Base-by-base conservation (phyloP, 2,329 filamentous ascomycete genomes). In the Fusarium coffeatum region DNA sequence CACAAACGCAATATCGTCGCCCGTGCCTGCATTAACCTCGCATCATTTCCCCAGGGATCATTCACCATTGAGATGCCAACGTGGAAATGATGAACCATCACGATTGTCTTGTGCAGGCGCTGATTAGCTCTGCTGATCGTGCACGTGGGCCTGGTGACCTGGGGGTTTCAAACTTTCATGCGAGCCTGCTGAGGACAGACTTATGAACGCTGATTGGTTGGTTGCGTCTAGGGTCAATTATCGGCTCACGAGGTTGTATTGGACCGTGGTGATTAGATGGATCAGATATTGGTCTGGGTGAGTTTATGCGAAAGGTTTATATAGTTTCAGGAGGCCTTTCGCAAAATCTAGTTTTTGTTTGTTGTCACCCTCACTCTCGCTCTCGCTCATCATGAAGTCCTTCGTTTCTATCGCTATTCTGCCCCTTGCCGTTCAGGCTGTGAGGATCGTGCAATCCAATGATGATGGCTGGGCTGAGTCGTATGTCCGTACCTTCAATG, bases 391-490 rank as follows among this genome's bases (percentile, higher is more conserved):
- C 55, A 78, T 78, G 77, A 78, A 73, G 67, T 64, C 71, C 22
- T 58, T 71, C 49, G 43, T 68, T 49, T 65, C 68, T 18, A 28
- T 76, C 28, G 68, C 68, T 30, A 46, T 77, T 43, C 48, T 76
- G 37, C 69, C 71, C 27, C 71, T 79, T 43, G 75, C 72, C 10
- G 76, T 68, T 2, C 77, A 79, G 57, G 76, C 66, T 32, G 68
- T 85, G 47, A 87, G 88, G 70, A 87, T 90, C 73, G 76, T 93
- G 56, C 87, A 90, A 59, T 86, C 86, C 69, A 93, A 93, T 78
- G 90, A 93, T 69, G 91, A 93, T 75, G 90, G 91, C 34, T 93
- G 91, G 91, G 89, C 90, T 8, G 90, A 92, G 80, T 84, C 85
- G 42, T 91, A 92, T 73, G 80, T 90, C 51, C 86, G 90, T 18